Evolutionary conservation across 176 grass and related monocot genomes (phyloP).

Genomic region (Eragrostis nindensis): DNA sequence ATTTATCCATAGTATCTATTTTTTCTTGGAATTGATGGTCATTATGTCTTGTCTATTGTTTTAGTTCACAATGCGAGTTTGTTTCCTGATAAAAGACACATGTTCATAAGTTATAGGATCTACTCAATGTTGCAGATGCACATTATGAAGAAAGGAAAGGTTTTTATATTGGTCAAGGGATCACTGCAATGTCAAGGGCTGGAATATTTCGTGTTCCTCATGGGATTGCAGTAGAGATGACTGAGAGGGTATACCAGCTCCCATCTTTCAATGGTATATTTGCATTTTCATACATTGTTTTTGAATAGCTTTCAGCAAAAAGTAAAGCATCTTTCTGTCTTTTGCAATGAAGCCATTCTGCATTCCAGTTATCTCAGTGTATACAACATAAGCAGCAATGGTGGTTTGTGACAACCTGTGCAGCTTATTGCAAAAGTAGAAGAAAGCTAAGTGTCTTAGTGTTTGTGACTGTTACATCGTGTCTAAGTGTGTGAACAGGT

Average conservation of each 20-base stretch:
- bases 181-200: conserved; percentile 78
- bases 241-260: conserved; percentile 75
- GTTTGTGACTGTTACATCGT: background rate
- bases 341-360: background rate
- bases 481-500: background rate
- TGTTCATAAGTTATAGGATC: conserved; percentile 29
- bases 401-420: background rate
- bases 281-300: background rate
- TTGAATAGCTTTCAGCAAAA: conserved; percentile 10
- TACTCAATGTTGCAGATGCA: conserved; percentile 62
- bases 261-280: conserved; percentile 93
- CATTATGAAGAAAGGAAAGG: conserved; percentile 84
- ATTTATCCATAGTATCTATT: conserved; percentile 29
- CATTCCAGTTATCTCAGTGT: background rate
- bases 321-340: conserved; percentile 24
- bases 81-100: conserved; percentile 13
- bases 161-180: conserved; percentile 89
- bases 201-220: conserved; percentile 86
- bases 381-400: background rate
- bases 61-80: conserved; percentile 14
- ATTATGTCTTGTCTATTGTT: background rate
- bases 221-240: conserved; percentile 92
- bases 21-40: conserved; percentile 6
- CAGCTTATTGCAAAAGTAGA: background rate
- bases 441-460: background rate